These are phyloP conservation scores for Polygonum maritimum DNA, from an alignment of 148 eudicot genomes.

Conservation along the genomic window DNA sequence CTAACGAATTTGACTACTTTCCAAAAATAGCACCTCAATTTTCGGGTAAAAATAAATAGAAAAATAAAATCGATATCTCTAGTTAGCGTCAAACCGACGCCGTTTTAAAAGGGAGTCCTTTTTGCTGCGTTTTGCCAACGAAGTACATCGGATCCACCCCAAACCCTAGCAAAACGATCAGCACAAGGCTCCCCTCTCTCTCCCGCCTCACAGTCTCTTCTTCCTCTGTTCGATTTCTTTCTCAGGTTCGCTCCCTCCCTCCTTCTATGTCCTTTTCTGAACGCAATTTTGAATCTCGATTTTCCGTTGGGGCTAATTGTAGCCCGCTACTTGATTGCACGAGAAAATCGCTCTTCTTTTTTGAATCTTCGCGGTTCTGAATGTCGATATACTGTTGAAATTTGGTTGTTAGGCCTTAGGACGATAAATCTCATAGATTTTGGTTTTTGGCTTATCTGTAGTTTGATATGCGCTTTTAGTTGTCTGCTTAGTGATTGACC, in stretches of 20 bases:
- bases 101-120: not conserved
- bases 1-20: too few relatives aligned
- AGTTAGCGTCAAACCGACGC: not conserved
- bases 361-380: not conserved
- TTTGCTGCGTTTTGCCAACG: not conserved
- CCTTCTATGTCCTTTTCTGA: not conserved
- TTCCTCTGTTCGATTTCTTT: not conserved
- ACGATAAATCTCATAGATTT: not conserved
- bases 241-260: conserved; percentile 10
- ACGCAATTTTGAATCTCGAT: not conserved
- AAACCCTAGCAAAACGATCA: conserved; percentile 40
- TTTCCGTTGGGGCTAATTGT: not conserved
- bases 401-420: not conserved
- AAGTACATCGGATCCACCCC: conserved; percentile 26
- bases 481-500: not conserved
- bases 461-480: not conserved
- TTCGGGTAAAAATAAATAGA: too few relatives aligned
- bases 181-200: conserved; percentile 11
- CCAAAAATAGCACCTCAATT: too few relatives aligned
- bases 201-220: conserved; percentile 2
- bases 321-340: not conserved
- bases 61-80: not conserved
- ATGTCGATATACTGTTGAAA: not conserved
- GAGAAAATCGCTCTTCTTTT: not conserved
- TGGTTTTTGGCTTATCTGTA: not conserved